Conservation (phyloP, 2,329 filamentous ascomycete genomes). For the Alternaria panax region DNA sequence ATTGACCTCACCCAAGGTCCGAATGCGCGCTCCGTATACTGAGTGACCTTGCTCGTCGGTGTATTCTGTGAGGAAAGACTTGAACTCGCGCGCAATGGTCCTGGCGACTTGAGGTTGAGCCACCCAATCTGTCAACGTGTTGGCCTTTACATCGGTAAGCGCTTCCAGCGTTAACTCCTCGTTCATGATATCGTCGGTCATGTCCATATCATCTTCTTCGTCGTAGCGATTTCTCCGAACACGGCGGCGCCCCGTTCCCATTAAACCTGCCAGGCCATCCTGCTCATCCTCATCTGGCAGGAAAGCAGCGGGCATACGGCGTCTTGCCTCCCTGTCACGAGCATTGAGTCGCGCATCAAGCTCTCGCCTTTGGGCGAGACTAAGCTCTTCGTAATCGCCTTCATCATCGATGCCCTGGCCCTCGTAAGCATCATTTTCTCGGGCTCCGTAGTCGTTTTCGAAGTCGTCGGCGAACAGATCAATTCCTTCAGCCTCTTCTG, state of each 20-base stretch:
- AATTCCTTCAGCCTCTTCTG: conserved; percentile 73
- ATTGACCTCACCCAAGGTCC: conserved; percentile 96
- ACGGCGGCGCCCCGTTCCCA: conserved; percentile 81
- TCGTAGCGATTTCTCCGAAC: conserved; percentile 90
- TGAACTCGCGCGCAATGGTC: conserved; percentile 96
- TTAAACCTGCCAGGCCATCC: conserved; percentile 83
- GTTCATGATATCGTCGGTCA: conserved; percentile 93
- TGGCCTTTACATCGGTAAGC: conserved; percentile 89
- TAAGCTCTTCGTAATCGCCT: conserved; percentile 76
- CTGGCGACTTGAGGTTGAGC: conserved; percentile 87
- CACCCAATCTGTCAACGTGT: conserved; percentile 95
- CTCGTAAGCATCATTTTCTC: conserved; percentile 69
- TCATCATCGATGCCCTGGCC: conserved; percentile 80
- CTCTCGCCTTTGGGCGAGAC: conserved; percentile 69
- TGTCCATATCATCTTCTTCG: conserved; percentile 89
- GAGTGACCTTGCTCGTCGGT: conserved; percentile 88
- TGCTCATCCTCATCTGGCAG: conserved; percentile 84
- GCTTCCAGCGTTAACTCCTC: conserved; percentile 93
- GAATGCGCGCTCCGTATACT: conserved; percentile 92
- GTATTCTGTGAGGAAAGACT: conserved; percentile 94
- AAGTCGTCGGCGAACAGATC: conserved; percentile 76
- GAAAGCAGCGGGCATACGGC: conserved; percentile 75
- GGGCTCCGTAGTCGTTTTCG: conserved; percentile 65
- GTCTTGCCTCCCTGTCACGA: conserved; percentile 73
- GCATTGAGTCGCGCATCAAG: conserved; percentile 77